Evolutionary conservation across 768 basidiomycete genomes (phyloP).

Genomic region (Cubamyces sp.): DNA sequence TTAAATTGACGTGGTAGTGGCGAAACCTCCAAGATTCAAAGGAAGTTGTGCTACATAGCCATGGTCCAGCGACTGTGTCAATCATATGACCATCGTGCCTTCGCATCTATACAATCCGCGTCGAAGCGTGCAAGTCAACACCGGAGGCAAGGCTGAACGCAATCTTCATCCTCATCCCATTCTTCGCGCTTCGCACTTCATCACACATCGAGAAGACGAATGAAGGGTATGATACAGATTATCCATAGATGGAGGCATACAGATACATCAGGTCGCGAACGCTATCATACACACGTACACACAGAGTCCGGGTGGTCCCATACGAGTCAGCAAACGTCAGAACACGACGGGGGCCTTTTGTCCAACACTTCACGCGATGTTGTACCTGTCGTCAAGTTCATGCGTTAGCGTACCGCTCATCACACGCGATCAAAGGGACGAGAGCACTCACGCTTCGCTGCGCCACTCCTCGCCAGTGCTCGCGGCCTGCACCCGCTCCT

Average conservation of each 20-base stretch:
- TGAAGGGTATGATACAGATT: not conserved
- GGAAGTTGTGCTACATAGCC: too few relatives aligned
- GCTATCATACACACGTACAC: conserved; percentile 3
- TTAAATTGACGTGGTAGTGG: too few relatives aligned
- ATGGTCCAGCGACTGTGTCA: too few relatives aligned
- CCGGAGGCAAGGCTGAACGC: too few relatives aligned
- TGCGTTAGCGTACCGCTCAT: not conserved
- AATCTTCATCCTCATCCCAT: too few relatives aligned
- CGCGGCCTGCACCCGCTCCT: conserved; percentile 47
- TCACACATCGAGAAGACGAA: not conserved
- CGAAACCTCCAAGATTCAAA: too few relatives aligned
- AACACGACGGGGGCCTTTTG: not conserved
- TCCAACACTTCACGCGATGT: not conserved
- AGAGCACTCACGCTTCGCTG: conserved; percentile 46
- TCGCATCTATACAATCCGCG: too few relatives aligned
- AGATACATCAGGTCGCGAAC: not conserved
- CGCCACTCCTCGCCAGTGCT: conserved; percentile 52
- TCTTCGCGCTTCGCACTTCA: too few relatives aligned
- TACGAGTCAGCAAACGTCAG: not conserved
- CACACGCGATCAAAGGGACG: not conserved
- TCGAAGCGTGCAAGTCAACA: too few relatives aligned
- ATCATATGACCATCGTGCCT: too few relatives aligned
- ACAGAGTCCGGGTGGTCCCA: not conserved
- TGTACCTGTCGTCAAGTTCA: not conserved
- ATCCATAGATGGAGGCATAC: not conserved